These are phyloP conservation scores for Colletotrichum salicis DNA, from an alignment of 2,329 filamentous ascomycete species.

Conservation along the genomic window DNA sequence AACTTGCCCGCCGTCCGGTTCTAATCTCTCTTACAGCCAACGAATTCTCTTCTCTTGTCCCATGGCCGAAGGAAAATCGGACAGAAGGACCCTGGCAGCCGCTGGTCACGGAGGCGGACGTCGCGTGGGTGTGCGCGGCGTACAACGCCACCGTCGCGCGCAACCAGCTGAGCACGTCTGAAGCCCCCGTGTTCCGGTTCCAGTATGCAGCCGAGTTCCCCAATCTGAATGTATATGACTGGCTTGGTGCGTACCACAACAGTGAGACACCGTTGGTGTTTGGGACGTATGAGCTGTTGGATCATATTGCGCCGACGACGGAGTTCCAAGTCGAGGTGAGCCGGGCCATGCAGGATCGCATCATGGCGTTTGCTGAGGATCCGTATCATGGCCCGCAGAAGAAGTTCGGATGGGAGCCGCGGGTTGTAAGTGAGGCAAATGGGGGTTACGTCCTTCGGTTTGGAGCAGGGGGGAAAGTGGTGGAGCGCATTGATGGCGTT, in stretches of 20 bases:
- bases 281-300: constrained; percentile 47
- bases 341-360: constrained; percentile 42
- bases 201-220: constrained; percentile 53
- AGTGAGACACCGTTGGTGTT: constrained; percentile 51
- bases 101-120: constrained; percentile 22
- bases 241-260: constrained; percentile 55
- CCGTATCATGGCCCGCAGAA: constrained; percentile 40
- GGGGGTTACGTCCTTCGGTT: constrained; percentile 33
- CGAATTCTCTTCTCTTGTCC: constrained; percentile 43
- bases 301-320: constrained; percentile 39
- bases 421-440: constrained; percentile 36
- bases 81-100: constrained; percentile 42
- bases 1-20: constrained; percentile 41
- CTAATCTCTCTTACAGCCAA: constrained; percentile 48
- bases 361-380: constrained; percentile 42
- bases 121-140: constrained; percentile 43
- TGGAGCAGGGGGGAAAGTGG: constrained; percentile 36
- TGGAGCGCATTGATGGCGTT: constrained; percentile 33
- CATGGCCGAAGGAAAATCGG: constrained; percentile 42
- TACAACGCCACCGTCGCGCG: constrained; percentile 42
- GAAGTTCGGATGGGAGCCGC: constrained; percentile 37
- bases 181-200: constrained; percentile 50
- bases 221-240: constrained; percentile 50
- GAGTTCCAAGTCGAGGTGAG: constrained; percentile 40
- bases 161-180: constrained; percentile 37